Evolutionary conservation across 202 grass and related monocot genomes (phyloP), one percentile per base, ranked within the genome.

Genomic region (Hordeum pubiflorum): DNA sequence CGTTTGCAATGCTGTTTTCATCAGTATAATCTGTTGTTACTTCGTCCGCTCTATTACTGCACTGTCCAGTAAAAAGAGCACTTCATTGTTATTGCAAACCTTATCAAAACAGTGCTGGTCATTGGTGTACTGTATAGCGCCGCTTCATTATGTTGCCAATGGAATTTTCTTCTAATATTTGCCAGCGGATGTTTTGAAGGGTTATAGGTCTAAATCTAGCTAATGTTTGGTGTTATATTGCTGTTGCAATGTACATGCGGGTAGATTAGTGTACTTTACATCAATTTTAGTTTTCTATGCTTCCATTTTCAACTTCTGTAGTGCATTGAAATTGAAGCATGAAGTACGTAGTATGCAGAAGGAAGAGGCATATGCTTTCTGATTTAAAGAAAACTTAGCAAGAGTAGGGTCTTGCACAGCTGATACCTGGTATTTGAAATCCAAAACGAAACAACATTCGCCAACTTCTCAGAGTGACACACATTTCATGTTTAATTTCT

Each of bases 401-500:
- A 39, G 27, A 76, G 62, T 84, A 83, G 43, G 59, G 44, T 27
- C 50, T 82, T 86, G 18, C 43, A 20, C 17, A 15, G 21, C 33
- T 70, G 29, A 79, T 24, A 7, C 41, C 27, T 85, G 60, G 15
- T 83, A 75, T 86, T 75, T 80, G 20, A 8, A 33, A 83, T 79
- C 14, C 31, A 56, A 46, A 9, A 54, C 70, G 57, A 79, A 83
- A 83, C 31, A 79, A 29, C 62, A 62, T 82, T 18, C 21, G 9
- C 21, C 14, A 79, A 75, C 60, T 74, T 38, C 80, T 75, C 22
- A 70, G 65, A 75, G n/a, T 86, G 79, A 86, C 60, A 76, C 21
- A 6, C 43, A 70, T 81, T 76, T 88, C 59, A 81, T 97, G 78
- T 83, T 73, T 71, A 80, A 73, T 92, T 87, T 84, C 26, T 79